Evolutionary conservation across 768 basidiomycete species (phyloP).

Genomic region (Phylloporus scabripes): DNA sequence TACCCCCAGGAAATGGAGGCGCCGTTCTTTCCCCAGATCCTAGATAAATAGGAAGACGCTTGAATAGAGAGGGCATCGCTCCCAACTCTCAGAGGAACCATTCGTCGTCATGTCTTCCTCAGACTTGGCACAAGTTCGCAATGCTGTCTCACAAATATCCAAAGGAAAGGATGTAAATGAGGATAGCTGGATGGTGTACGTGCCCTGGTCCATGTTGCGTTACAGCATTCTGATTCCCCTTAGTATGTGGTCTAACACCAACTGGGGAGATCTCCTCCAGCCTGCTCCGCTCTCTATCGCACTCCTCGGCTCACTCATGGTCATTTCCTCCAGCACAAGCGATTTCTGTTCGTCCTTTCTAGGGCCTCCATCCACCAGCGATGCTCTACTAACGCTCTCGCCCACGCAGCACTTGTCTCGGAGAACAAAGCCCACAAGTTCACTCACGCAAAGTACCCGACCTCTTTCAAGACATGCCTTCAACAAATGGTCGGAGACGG

Average conservation of each 20-base stretch:
- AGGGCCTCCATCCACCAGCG: not conserved
- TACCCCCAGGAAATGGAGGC: too few species aligned
- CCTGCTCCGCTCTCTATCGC: conserved; percentile 16
- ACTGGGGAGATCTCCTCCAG: conserved; percentile 18
- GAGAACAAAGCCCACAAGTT: conserved; percentile 8
- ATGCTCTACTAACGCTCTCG: not conserved
- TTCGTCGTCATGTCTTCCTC: conserved; percentile 8
- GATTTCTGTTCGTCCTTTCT: conserved; percentile 11
- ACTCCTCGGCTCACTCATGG: conserved; percentile 15
- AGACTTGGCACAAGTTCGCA: conserved; percentile 11
- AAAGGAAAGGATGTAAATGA: conserved; percentile 18
- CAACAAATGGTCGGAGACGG: conserved; percentile 21
- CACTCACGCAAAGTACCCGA: conserved; percentile 14
- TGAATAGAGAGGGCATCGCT: too few species aligned
- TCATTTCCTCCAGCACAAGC: conserved; percentile 12
- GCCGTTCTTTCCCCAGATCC: too few species aligned
- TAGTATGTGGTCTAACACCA: conserved; percentile 19
- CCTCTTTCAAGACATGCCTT: conserved; percentile 19
- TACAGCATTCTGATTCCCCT: not conserved
- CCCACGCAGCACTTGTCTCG: conserved; percentile 5
- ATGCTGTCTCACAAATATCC: conserved; percentile 17
- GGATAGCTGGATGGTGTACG: conserved; percentile 20
- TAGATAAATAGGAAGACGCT: not conserved
- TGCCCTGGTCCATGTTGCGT: not conserved
- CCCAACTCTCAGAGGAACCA: too few species aligned